These are phyloP conservation scores for Stellera chamaejasme DNA, from an alignment of 345 rosid species.

Conservation along the genomic window DNA sequence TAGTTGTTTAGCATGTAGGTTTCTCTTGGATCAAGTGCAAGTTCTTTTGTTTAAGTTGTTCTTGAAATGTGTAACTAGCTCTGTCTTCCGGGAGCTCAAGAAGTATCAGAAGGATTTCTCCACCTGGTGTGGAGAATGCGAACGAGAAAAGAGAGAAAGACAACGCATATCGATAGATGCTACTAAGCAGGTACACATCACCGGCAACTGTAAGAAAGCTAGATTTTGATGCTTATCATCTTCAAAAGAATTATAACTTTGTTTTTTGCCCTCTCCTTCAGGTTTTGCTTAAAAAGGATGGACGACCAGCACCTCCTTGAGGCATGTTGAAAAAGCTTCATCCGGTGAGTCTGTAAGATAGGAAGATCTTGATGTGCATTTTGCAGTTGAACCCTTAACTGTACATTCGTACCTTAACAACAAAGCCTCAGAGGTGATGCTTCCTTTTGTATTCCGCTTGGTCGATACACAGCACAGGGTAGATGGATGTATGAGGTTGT, in stretches of 20 bases:
- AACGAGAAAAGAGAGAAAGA: conserved; percentile 57
- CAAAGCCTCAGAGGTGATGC: too few species aligned
- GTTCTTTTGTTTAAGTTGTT: conserved; percentile 6
- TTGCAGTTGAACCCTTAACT: too few species aligned
- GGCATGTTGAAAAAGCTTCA: neutral
- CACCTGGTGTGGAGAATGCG: conserved; percentile 92
- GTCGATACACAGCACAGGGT: too few species aligned
- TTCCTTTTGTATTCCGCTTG: too few species aligned
- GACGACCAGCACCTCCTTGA: conserved; percentile 39
- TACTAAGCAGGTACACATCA: conserved; percentile 47
- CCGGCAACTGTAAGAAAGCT: too few species aligned
- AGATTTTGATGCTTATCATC: neutral
- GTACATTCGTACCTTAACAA: too few species aligned
- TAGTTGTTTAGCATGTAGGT: neutral
- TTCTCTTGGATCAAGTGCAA: neutral
- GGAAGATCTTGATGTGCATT: neutral
- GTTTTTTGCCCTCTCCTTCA: conserved; percentile 11
- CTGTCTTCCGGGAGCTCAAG: conserved; percentile 79
- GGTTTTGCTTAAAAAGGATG: conserved; percentile 43
- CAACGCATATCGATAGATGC: conserved; percentile 42
- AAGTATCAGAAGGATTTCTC: conserved; percentile 75
- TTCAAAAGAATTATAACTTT: neutral
- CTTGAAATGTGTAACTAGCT: conserved; percentile 33
- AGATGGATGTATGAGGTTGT: too few species aligned
- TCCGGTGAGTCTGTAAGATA: conserved; percentile 16